Evolutionary conservation across 1,284 basidiomycete species (phyloP), one percentile per base, ranked within the genome.

Genomic region (Athelia sp.): DNA sequence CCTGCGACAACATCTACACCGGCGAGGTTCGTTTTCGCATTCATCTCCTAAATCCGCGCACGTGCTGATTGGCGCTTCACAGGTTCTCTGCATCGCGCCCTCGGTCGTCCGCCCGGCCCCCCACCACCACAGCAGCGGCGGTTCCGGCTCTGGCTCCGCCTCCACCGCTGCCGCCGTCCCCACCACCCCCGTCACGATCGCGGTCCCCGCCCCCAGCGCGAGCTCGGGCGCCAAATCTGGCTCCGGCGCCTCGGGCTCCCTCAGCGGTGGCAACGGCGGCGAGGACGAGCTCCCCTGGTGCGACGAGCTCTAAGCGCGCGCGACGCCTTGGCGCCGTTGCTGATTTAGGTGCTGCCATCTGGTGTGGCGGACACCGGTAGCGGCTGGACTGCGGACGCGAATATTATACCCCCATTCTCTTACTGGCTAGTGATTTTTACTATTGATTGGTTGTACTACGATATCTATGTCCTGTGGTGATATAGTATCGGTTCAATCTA

Each of bases 1-100:
- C 64, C 0, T 87, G 86, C 62, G 56, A 56, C 55, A 87, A 87
- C 68, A 65, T 87, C 56, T 86, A 86, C 61, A 60, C 82, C 49
- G 82, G 78, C 63, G 81, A 84, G 77, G 84, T 85, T 32, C 44
- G 75, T 65, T 19, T 32, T 29, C 44, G 11, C 34, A 24, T 44
- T 48, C 45, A 36, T 47, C 44, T 13, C 17, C 18, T 46, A 26
- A 17, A 45, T 42, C 38, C 35, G 53, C 26, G 35, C 38, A 36
- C 60, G 74, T 22, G 50, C 63, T 9, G 73, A 76, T 19, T 64
- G 2, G 15, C 26, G 32, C 11, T 34, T 65, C 63, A 35, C 54
- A 61, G 36, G 38, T 64, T 29, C 46, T 66, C 32, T 68, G 73
- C 21, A 63, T 59, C 23, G 51, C 67, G 6, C 45, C 56, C 29